Conservation (phyloP, 148 eudicot species). For the Rhododendron mucronatum region DNA sequence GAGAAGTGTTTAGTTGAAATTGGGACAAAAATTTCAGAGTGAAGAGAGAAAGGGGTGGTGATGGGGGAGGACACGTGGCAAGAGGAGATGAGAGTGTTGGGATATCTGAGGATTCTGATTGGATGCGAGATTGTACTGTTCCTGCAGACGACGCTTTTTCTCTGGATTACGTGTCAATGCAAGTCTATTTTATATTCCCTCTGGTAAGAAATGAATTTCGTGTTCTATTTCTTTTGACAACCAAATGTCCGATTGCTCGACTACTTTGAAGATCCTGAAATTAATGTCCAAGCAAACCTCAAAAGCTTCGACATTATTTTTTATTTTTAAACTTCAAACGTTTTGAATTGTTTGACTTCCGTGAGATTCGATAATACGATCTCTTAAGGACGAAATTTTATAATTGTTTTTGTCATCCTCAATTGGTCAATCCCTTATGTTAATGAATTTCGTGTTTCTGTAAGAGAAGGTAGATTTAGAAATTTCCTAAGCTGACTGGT, state of each 20-base stretch:
- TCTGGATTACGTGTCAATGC: background rate
- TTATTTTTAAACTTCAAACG: too few relatives aligned
- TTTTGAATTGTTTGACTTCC: too few relatives aligned
- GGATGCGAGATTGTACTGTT: slow-evolving; percentile 13
- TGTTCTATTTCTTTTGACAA: too few relatives aligned
- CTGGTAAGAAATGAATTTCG: background rate
- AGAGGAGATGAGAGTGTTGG: slow-evolving; percentile 17
- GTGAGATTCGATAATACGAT: fast-evolving
- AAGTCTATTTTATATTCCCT: background rate
- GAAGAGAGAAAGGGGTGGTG: slow-evolving; percentile 17
- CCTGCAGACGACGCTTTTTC: background rate
- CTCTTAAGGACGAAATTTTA: too few relatives aligned
- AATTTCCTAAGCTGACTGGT: background rate
- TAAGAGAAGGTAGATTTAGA: too few relatives aligned
- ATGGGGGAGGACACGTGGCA: slow-evolving; percentile 29
- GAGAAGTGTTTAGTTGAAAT: background rate
- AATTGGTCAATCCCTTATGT: too few relatives aligned
- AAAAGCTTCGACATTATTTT: too few relatives aligned
- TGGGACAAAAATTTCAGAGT: background rate
- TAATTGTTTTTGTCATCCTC: too few relatives aligned
- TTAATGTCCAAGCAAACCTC: too few relatives aligned
- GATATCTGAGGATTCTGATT: slow-evolving; percentile 26
- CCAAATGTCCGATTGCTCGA: too few relatives aligned
- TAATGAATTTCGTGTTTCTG: too few relatives aligned
- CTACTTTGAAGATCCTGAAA: too few relatives aligned